These are phyloP conservation scores for Spizellomyces sp. DNA, from an alignment of 192 early-diverging fungal genomes.

Conservation along the genomic window DNA sequence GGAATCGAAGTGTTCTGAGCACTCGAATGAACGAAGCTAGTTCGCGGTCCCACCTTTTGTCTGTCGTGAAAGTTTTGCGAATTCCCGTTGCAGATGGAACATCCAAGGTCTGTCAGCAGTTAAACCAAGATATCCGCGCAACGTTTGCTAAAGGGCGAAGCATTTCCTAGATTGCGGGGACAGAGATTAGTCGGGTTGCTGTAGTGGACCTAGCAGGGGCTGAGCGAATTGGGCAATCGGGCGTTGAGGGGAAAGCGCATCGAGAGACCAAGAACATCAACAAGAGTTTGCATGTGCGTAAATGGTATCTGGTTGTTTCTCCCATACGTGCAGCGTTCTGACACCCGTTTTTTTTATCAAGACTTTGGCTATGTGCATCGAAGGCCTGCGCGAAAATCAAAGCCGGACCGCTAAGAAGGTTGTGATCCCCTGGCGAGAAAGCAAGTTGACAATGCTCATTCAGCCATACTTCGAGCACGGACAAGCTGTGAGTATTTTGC, in stretches of 20 bases:
- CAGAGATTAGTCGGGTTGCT: slow-evolving; percentile 19
- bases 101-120: neutral
- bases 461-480: slow-evolving; percentile 38
- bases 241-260: slow-evolving; percentile 27
- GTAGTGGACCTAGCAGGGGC: slow-evolving; percentile 31
- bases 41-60: slow-evolving; percentile 32
- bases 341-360: neutral
- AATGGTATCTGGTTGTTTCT: neutral
- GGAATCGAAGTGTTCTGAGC: slow-evolving; percentile 10
- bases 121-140: neutral
- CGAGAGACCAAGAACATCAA: slow-evolving; percentile 36
- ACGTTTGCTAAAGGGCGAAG: too few species aligned
- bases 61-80: slow-evolving; percentile 24
- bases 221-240: slow-evolving; percentile 24
- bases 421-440: slow-evolving; percentile 31
- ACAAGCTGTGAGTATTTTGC: slow-evolving; percentile 9
- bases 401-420: slow-evolving; percentile 1
- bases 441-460: slow-evolving; percentile 30
- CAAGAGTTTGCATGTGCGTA: slow-evolving; percentile 26
- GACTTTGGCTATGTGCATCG: slow-evolving; percentile 28
- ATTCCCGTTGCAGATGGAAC: slow-evolving; percentile 12
- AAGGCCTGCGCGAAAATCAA: slow-evolving; percentile 23
- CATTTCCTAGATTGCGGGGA: neutral
- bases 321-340: neutral
- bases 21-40: slow-evolving; percentile 30